phyloP scores from a whole-genome alignment of 495 filamentous ascomycete species.

The Xylaria sp. region DNA sequence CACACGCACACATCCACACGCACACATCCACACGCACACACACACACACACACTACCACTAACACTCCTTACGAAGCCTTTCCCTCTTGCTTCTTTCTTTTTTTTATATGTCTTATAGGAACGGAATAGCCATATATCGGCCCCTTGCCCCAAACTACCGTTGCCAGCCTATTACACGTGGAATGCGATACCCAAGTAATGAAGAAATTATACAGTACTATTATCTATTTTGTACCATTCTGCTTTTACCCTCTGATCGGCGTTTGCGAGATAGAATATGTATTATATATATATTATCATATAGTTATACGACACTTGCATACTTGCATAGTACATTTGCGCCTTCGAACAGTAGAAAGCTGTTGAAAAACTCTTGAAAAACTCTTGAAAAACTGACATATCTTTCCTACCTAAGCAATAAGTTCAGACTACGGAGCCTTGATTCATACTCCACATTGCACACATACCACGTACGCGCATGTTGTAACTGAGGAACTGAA shows the following conservation, averaged over 20 bases:
- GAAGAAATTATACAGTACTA: conserved; percentile 11
- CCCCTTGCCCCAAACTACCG: not conserved
- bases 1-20: no score
- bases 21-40: no score
- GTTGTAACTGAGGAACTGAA: not conserved
- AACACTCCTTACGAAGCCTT: conserved; percentile 14
- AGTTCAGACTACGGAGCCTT: not conserved
- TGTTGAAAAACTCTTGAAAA: no score
- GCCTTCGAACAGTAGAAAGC: not conserved
- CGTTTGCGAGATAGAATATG: conserved; percentile 19
- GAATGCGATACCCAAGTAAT: conserved; percentile 25
- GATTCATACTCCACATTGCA: not conserved
- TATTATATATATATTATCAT: conserved; percentile 27
- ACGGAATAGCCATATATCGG: not conserved
- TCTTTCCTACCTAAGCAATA: not conserved
- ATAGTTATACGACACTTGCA: conserved; percentile 8
- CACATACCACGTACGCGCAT: not conserved
- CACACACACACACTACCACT: no score
- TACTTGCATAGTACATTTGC: not conserved
- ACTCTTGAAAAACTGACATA: not conserved
- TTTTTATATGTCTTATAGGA: conserved; percentile 12
- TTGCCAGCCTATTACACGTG: conserved; percentile 14
- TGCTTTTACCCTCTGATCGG: conserved; percentile 9
- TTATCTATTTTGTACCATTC: not conserved
- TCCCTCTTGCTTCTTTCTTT: conserved; percentile 4